Evolutionary conservation across 164 flowering plant species (phyloP).

Genomic region (Berberis vulgaris): DNA sequence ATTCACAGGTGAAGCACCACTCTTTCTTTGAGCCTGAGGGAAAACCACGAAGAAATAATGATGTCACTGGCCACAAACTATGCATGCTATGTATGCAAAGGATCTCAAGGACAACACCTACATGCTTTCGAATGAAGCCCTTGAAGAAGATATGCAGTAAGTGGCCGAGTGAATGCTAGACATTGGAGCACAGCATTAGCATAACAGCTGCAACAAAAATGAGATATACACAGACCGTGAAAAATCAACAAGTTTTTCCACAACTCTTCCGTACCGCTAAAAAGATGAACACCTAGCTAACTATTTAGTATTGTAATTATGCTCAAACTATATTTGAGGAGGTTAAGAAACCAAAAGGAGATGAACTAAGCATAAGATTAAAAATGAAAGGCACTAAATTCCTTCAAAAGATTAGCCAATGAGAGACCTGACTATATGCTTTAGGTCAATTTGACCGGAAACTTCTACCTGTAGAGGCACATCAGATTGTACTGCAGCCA

Average conservation of each 20-base stretch:
- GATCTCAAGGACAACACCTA: slow-evolving; percentile 25
- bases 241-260: background rate
- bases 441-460: too few relatives aligned
- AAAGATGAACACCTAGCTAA: background rate
- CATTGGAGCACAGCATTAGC: slow-evolving; percentile 98
- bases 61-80: background rate
- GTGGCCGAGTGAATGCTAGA: slow-evolving; percentile 88
- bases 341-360: background rate
- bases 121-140: slow-evolving; percentile 72
- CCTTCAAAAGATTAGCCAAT: too few relatives aligned
- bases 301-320: too few relatives aligned
- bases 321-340: background rate
- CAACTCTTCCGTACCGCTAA: background rate
- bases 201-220: slow-evolving; percentile 66
- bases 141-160: slow-evolving; percentile 77
- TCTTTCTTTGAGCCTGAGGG: slow-evolving; percentile 56
- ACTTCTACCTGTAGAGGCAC: too few relatives aligned
- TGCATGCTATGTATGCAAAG: slow-evolving; percentile 3
- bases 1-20: slow-evolving; percentile 91
- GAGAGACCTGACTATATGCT: too few relatives aligned
- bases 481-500: too few relatives aligned
- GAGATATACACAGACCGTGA: background rate
- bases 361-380: too few relatives aligned
- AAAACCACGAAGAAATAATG: slow-evolving; percentile 1
- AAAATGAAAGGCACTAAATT: too few relatives aligned